These are phyloP conservation scores for Trichoderma oligosporum DNA, from an alignment of 2,329 filamentous ascomycete genomes.

Conservation along the genomic window DNA sequence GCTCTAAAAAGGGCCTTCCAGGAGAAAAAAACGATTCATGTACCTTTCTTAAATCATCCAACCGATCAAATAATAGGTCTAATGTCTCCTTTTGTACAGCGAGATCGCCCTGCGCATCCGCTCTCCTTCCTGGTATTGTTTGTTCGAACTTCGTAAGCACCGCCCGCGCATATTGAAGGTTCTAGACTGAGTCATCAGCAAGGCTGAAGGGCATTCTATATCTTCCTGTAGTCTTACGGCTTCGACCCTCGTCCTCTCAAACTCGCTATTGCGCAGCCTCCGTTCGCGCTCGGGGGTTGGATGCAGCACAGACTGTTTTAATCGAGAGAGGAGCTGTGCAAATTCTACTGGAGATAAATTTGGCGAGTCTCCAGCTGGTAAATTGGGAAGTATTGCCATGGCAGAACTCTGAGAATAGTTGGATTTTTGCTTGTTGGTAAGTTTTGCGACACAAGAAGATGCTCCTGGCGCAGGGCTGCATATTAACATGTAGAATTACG, in stretches of 20 bases:
- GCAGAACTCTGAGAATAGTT: neutral
- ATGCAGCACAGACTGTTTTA: conserved; percentile 63
- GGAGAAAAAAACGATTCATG: too few species aligned
- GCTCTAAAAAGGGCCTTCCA: too few species aligned
- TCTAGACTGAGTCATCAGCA: conserved; percentile 41
- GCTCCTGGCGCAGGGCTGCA: neutral
- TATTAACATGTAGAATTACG: conserved; percentile 11
- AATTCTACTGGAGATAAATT: conserved; percentile 47
- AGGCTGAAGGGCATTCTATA: neutral
- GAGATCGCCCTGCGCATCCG: conserved; percentile 61
- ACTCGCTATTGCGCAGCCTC: conserved; percentile 57
- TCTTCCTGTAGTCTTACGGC: conserved; percentile 39
- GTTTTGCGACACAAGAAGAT: conserved; percentile 3
- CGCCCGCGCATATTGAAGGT: conserved; percentile 66
- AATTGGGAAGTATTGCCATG: conserved; percentile 9
- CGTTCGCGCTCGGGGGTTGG: conserved; percentile 57
- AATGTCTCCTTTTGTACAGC: conserved; percentile 62
- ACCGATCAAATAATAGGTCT: conserved; percentile 60
- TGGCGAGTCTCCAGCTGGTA: conserved; percentile 18
- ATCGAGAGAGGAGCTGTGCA: conserved; percentile 59
- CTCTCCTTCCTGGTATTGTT: conserved; percentile 55
- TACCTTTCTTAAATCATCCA: conserved; percentile 66
- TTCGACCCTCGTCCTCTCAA: conserved; percentile 52
- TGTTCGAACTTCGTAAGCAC: conserved; percentile 69
- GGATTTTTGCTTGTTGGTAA: neutral